phyloP scores from a whole-genome alignment of 1,284 basidiomycete species.

The Laetiporus sulphureus region DNA sequence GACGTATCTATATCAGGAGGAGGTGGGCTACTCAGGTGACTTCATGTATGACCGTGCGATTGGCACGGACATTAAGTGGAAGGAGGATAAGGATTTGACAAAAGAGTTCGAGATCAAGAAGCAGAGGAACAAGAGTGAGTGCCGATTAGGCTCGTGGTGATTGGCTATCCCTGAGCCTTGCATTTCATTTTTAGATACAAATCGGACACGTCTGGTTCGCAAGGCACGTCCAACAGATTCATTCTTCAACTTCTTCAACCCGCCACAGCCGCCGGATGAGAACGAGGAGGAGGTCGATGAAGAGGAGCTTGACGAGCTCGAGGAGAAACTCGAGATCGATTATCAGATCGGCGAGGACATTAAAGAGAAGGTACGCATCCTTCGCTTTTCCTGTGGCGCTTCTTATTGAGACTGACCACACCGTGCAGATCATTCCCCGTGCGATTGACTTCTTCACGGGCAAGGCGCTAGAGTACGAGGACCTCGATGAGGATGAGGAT shows the following conservation, averaged over 20 bases:
- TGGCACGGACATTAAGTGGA: slow-evolving; percentile 92
- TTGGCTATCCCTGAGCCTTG: slow-evolving; percentile 1
- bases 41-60: slow-evolving; percentile 93
- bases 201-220: slow-evolving; percentile 86
- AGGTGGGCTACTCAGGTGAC: slow-evolving; percentile 91
- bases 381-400: not conserved
- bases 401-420: not conserved
- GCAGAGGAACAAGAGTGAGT: slow-evolving; percentile 94
- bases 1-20: slow-evolving; percentile 93
- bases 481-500: slow-evolving; percentile 66
- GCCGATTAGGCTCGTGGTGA: not conserved
- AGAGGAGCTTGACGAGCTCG: slow-evolving; percentile 86
- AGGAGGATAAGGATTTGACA: slow-evolving; percentile 96
- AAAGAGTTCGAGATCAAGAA: slow-evolving; percentile 99
- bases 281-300: slow-evolving; percentile 77
- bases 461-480: slow-evolving; percentile 89
- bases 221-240: slow-evolving; percentile 86
- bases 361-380: slow-evolving; percentile 77
- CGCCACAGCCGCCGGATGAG: slow-evolving; percentile 76
- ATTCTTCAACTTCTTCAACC: slow-evolving; percentile 97
- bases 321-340: slow-evolving; percentile 92
- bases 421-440: slow-evolving; percentile 80
- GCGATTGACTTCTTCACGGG: slow-evolving; percentile 97
- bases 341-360: slow-evolving; percentile 99
- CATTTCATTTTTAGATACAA: slow-evolving; percentile 58